Base-by-base conservation (phyloP, 257 asterid species). In the Misopates orontium region DNA sequence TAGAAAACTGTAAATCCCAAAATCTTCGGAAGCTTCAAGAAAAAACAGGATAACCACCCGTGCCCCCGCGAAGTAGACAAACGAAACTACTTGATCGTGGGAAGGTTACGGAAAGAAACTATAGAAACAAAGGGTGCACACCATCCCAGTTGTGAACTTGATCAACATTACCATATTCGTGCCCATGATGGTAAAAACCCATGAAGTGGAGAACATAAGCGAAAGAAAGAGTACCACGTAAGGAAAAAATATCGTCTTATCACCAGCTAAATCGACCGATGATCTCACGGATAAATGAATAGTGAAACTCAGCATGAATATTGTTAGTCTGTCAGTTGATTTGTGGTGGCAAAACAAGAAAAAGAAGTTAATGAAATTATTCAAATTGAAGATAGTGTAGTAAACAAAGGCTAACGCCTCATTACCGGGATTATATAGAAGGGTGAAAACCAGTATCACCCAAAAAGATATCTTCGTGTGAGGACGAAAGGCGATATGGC, bases 1-100 rank as follows among this genome's bases (percentile, higher is more conserved):
- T 10, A 66, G 45, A 45, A 72, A 72, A 28, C 59, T 66, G 18
- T 64, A 57, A 10, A 64, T 47, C 16, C 76, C 76, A 4, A 64
- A 28, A 36, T 71, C 76, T 13, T 67, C 16, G 2, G 70, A 59
- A 10, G 36, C 45, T 4, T 59, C 23, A 0, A 71, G 45, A 40
- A 62, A 3, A 0, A 48, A 18, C 4, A 71, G 57, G 36, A 62
- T 45, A 0, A 17, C 66, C 8, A 64, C 23, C 68, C 71, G 65
- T 16, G 44, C 23, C 23, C 57, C 61, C 2, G 67, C 68, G 3
- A 72, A 23, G 62, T 65, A 60, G 11, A 65, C 56, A n/a, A 72
- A 72, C n/a, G 63, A 72, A 48, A 15, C 15, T 10, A 72, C 72
- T 7, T 72, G 41, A 22, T 20, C 6, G 21, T 57, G 65, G 12